Evolutionary conservation across 495 filamentous ascomycete species (phyloP), one percentile per base, ranked within the genome.

Genomic region (Xylaria sp.): DNA sequence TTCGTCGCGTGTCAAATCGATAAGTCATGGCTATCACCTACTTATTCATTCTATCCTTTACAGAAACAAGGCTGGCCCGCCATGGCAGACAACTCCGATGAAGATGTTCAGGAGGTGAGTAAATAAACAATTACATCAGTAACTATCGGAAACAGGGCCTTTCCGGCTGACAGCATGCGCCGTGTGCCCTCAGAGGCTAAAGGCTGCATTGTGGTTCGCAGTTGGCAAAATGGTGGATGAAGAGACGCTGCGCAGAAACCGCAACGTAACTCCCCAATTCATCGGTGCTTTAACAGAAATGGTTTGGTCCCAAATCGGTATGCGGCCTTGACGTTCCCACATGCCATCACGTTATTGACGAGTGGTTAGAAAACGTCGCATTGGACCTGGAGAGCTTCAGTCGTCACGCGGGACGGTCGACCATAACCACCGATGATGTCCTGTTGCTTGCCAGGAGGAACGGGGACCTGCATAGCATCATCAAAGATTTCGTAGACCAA

Each of bases 251-350:
- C 85, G 85, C 31, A 84, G 92, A 15, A 90, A 92, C 76, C 86
- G 91, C 70, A 97, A 95, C 80, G 93, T 95, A 2, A 98, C 94
- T 1, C 95, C 94, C 8, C 95, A 98, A 77, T 99, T 98, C 81
- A 98, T 97, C 74, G 95, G 90, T 12, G 93, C 93, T 0, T 81
- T 98, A 78, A 97, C 93, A 0, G 95, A 98, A 82, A 85, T 98
- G 85, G 91, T 95, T 33, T 98, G 92, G 92, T 84, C 88, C 15
- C 96, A 99, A 73, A 92, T 97, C 69, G 93, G 93, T 93, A 74
- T 80, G 74, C 31, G 67, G 68, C 55, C 50, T 44, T 71, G 70
- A 71, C 52, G 65, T 52, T 52, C 75, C 75, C 41, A 29, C 62
- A 8, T 12, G 2, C 37, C 21, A 15, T 14, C n/a, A 24, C 9